Evolutionary conservation across 2,329 filamentous ascomycete genomes (phyloP).

Genomic region (Cadophora sp.): DNA sequence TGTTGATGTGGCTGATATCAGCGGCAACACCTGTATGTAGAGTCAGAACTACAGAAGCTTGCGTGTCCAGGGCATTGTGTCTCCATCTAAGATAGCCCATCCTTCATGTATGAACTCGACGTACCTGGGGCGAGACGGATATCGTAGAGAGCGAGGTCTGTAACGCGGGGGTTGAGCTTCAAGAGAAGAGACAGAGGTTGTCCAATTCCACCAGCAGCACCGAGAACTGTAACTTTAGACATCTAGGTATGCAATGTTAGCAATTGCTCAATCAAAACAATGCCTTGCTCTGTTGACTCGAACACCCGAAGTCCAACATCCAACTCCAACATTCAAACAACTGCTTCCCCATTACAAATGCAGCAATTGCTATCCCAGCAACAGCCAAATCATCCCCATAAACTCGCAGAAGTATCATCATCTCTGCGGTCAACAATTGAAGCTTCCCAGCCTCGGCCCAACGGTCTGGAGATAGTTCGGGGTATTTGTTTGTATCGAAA

Average conservation of each 20-base stretch:
- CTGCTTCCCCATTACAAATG: not conserved
- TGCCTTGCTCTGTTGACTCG: not conserved
- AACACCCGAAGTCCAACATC: not conserved
- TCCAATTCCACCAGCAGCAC: slow-evolving; percentile 96
- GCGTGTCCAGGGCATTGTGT: not conserved
- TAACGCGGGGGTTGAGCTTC: slow-evolving; percentile 94
- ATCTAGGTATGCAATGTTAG: slow-evolving; percentile 62
- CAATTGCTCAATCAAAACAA: slow-evolving; percentile 29
- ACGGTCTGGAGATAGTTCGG: slow-evolving; percentile 19
- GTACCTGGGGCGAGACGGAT: slow-evolving; percentile 92
- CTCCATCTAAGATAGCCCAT: not conserved
- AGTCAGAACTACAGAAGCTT: slow-evolving; percentile 14
- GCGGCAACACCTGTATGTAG: slow-evolving; percentile 82
- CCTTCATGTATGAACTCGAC: slow-evolving; percentile 46
- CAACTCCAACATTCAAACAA: not conserved
- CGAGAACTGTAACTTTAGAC: slow-evolving; percentile 97
- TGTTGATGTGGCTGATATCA: slow-evolving; percentile 99
- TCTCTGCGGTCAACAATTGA: slow-evolving; percentile 23
- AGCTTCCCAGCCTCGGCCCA: slow-evolving; percentile 12
- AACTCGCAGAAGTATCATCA: not conserved
- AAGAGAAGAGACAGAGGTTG: slow-evolving; percentile 96
- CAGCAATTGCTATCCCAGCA: not conserved
- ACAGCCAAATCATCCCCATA: not conserved
- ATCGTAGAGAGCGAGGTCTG: slow-evolving; percentile 95
- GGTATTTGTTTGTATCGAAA: slow-evolving; percentile 21